Evolutionary conservation across 768 basidiomycete species (phyloP), one percentile per base, ranked within the genome.

Genomic region (Ramaria rubella): DNA sequence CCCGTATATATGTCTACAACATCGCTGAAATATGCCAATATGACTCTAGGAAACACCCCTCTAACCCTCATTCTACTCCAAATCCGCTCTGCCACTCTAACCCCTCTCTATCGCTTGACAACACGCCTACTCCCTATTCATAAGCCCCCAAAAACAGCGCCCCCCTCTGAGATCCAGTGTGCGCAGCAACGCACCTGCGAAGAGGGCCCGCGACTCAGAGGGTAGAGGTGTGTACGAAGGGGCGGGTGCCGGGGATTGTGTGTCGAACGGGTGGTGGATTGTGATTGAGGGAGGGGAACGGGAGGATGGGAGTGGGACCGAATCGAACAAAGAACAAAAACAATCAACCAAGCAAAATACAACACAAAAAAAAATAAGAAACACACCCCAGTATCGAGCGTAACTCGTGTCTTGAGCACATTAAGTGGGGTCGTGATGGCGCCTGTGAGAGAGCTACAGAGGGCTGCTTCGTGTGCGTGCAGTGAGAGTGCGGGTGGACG

Each of bases 101-200:
- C n/a, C n/a, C n/a, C n/a, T n/a, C n/a, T n/a, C n/a, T n/a, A n/a
- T n/a, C n/a, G n/a, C 53, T 53, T 27, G 19, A 61, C 60, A 65
- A 76, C 12, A 88, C 67, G 2, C 76, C 73, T 3, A 85, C 74
- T 1, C 77, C 82, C 80, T 82, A 86, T 69, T 99, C 95, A 64
- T 97, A 99, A 48, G 91, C 86, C 17, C 96, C 96, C 24, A 99
- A 77, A 69, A 99, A 99, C 0, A 98, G 94, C 94, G 2, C 96
- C 96, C 2, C 96, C 96, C 2, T 90, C 85, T 1, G 92, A 93
- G 65, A 99, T 98, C 88, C 95, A 96, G 68, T 38, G 94, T 97
- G 67, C 96, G 81, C 24, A 95, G 95, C 7, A 94, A 78, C 40
- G 88, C 80, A 11, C 96, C 96, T 5, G 87, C 72, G 66, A 95